Conservation (phyloP, 2,329 filamentous ascomycete species). For the Penicillium sp. region DNA sequence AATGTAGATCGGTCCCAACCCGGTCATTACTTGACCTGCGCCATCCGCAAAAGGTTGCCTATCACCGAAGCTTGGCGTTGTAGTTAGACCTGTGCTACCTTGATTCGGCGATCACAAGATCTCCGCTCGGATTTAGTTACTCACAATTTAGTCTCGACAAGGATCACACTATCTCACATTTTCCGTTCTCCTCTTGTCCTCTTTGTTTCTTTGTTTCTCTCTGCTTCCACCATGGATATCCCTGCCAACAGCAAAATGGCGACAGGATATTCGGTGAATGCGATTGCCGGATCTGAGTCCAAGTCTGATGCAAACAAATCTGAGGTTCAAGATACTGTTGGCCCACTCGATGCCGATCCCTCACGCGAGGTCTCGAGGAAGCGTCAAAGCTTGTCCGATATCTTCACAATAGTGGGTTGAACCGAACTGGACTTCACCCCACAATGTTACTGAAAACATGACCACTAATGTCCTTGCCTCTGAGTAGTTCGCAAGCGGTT, state of each 20-base stretch:
- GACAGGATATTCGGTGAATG: not conserved
- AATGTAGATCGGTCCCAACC: slow-evolving; percentile 4
- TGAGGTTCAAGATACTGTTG: not conserved
- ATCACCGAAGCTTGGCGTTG: not conserved
- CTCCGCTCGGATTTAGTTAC: not conserved
- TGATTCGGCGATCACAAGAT: not conserved
- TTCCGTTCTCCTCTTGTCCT: not conserved
- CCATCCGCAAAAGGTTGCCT: not conserved
- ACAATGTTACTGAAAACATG: not conserved
- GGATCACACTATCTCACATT: not conserved
- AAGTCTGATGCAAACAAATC: not conserved
- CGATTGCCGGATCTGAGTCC: not conserved
- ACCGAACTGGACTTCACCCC: not conserved
- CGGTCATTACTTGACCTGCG: not conserved
- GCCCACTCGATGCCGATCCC: slow-evolving; percentile 1
- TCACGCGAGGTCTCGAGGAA: slow-evolving; percentile 17
- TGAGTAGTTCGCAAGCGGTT: slow-evolving; percentile 27
- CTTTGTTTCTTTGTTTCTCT: not conserved
- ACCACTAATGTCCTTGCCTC: not conserved
- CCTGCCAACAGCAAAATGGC: not conserved
- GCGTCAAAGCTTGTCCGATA: slow-evolving; percentile 26
- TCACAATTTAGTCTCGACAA: not conserved
- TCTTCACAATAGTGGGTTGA: slow-evolving; percentile 28
- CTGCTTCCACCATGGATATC: not conserved
- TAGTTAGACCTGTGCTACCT: not conserved